Conservation (phyloP, 495 filamentous ascomycete species). For the Penicillium cataractarum region DNA sequence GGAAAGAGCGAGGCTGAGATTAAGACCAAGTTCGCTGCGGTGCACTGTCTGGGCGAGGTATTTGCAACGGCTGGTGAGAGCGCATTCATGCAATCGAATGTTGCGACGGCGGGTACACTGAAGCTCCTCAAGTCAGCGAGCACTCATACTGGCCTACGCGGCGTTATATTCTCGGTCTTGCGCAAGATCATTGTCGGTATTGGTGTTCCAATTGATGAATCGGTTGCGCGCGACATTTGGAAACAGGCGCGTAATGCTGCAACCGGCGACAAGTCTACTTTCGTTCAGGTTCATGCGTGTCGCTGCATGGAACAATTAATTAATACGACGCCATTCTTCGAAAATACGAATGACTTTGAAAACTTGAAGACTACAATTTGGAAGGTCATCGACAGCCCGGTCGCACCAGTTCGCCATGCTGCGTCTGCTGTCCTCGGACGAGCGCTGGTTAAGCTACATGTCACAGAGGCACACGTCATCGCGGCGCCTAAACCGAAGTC, state of each 20-base stretch:
- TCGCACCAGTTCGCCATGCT: constrained; percentile 74
- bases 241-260: constrained; percentile 83
- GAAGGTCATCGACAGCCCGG: constrained; percentile 81
- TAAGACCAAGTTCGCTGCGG: constrained; percentile 80
- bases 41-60: constrained; percentile 84
- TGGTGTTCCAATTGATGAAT: constrained; percentile 77
- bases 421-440: constrained; percentile 85
- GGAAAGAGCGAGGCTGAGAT: constrained; percentile 83
- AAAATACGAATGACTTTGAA: constrained; percentile 91
- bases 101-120: constrained; percentile 70
- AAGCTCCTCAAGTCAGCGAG: constrained; percentile 80
- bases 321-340: constrained; percentile 74
- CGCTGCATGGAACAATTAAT: constrained; percentile 76
- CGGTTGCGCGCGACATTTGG: constrained; percentile 86
- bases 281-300: constrained; percentile 81
- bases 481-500: constrained; percentile 65
- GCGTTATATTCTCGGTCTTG: constrained; percentile 78
- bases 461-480: constrained; percentile 59
- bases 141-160: constrained; percentile 79
- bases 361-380: constrained; percentile 76
- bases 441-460: constrained; percentile 77
- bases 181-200: constrained; percentile 77
- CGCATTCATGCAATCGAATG: constrained; percentile 79
- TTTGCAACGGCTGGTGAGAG: constrained; percentile 91
- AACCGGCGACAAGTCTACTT: constrained; percentile 75